These are phyloP conservation scores for Castanea sativa DNA, from an alignment of 306 rosid species.

Conservation along the genomic window DNA sequence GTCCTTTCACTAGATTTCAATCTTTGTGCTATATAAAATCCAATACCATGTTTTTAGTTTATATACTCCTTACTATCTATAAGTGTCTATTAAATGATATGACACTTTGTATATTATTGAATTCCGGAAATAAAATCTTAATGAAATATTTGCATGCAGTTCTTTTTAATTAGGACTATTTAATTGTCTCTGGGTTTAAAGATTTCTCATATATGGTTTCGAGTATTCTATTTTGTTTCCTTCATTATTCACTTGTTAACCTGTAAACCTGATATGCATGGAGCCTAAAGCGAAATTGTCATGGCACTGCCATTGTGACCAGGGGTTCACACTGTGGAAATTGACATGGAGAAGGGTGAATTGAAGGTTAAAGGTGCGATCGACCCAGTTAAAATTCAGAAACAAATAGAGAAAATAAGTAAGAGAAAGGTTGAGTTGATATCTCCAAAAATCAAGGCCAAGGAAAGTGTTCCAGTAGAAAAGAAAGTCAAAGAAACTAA, in stretches of 20 bases:
- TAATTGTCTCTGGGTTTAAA: neutral
- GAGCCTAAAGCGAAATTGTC: neutral
- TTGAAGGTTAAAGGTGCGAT: constrained; percentile 62
- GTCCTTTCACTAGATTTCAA: neutral
- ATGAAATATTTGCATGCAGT: too few relatives aligned
- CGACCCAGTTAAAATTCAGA: constrained; percentile 56
- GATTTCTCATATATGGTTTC: too few relatives aligned
- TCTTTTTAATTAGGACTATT: neutral
- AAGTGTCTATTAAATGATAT: too few relatives aligned
- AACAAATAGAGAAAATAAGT: constrained; percentile 50
- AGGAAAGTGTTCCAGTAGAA: constrained; percentile 24
- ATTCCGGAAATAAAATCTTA: too few relatives aligned
- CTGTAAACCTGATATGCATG: too few relatives aligned
- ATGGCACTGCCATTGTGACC: neutral
- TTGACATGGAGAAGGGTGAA: constrained; percentile 61
- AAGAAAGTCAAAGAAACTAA: constrained; percentile 50
- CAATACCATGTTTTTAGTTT: neutral
- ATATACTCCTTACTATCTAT: too few relatives aligned
- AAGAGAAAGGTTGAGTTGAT: constrained; percentile 66
- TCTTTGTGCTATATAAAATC: neutral
- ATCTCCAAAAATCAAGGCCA: constrained; percentile 67
- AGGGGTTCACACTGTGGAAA: constrained; percentile 74
- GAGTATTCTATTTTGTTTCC: neutral
- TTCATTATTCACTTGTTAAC: neutral
- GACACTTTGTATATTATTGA: too few relatives aligned